These are phyloP conservation scores for Dendrostoma leiphaemia DNA, from an alignment of 2,329 filamentous ascomycete species.

Conservation along the genomic window DNA sequence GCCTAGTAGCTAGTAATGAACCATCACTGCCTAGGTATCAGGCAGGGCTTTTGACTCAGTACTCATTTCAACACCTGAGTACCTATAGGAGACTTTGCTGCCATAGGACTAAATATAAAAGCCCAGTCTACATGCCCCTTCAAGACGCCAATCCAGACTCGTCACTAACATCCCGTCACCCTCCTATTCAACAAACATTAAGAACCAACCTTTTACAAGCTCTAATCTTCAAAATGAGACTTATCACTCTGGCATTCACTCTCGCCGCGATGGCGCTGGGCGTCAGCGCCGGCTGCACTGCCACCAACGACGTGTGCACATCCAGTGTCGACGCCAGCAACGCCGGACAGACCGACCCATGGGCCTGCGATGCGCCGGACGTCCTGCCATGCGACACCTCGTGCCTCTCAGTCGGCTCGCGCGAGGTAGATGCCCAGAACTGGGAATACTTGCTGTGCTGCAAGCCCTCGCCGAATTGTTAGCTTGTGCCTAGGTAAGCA, in stretches of 20 bases:
- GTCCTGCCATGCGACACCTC: not conserved
- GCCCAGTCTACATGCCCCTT: not conserved
- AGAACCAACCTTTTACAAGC: not conserved
- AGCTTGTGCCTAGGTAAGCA: too few relatives aligned
- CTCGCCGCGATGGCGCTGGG: not conserved
- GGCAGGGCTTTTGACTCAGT: not conserved
- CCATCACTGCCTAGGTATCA: not conserved
- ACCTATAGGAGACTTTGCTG: not conserved
- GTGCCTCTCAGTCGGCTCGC: not conserved
- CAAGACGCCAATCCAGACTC: not conserved
- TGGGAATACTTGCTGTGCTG: not conserved
- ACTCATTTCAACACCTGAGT: not conserved
- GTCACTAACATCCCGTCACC: not conserved
- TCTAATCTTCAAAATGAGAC: not conserved
- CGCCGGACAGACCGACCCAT: not conserved
- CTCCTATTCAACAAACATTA: not conserved
- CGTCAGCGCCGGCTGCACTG: not conserved
- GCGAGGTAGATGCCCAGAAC: not conserved
- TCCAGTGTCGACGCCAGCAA: not conserved
- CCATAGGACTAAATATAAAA: not conserved
- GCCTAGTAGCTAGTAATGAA: not conserved
- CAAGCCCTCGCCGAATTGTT: not conserved
- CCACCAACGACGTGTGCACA: not conserved
- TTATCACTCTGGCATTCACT: not conserved
- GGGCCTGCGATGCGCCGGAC: not conserved